Base-by-base conservation (phyloP, 768 basidiomycete species). In the Suillus weaverae region DNA sequence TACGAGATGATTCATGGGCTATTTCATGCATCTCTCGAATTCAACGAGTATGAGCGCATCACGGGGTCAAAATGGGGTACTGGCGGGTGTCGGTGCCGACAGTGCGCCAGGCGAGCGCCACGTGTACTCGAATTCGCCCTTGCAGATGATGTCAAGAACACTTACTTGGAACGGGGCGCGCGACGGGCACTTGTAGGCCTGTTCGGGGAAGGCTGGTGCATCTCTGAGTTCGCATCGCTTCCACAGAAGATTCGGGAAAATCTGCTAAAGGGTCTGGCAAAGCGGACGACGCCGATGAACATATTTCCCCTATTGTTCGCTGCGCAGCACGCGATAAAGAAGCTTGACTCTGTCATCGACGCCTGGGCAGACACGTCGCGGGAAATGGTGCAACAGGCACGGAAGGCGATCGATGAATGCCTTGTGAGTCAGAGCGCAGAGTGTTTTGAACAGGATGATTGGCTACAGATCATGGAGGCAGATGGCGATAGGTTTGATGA, bases 1-100 rank as follows among this genome's bases (percentile, higher is more conserved):
- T 85, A 91, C 68, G 95, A 97, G 75, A 93, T 96, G 86, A 84
- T 90, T 69, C 95, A 96, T 70, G 94, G 95, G 2, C 86, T 96
- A 48, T 94, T 90, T 77, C 92, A 92, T 70, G 90, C 92, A 2
- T 91, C 89, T 71, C 82, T 92, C 54, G 85, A 89, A 33, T 93
- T 94, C 71, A 76, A 84, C n/a, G 87, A 89, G 66, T 94, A 94
- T 73, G 92, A 94, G 68, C 79, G 81, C 14, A 81, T 91, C 68
- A 92, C 90, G 0, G 84, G 81, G 0, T 87, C 91, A 41, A 86
- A 86, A 66, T 95, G 92, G 92, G 92, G 91, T 33, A 86, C 87
- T 0, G 90, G 89, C 3, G 93, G 92, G 1, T 95, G 94, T 73
- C 83, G 89, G 46, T 97, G 95, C 70, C 83, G 89, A 38, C 91